A percentile compares a stretch with the other conserved stretches of the same genome.
phyloP scores from a whole-genome alignment of 257 asterid species.

The Gentiana straminea region DNA sequence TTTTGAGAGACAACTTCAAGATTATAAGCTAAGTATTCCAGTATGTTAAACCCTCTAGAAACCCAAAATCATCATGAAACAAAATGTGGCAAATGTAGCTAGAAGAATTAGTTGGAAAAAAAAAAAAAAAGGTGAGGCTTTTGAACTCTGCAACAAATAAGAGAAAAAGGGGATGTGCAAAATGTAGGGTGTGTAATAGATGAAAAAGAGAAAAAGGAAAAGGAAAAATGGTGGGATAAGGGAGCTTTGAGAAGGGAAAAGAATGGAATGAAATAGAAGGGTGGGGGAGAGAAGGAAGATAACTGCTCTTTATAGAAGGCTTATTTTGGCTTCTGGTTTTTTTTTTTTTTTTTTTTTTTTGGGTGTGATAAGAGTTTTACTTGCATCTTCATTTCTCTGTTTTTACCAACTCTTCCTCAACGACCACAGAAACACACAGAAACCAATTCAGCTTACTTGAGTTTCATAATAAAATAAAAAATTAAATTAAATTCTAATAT shows the following conservation, averaged over 20 bases:
- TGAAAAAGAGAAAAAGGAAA: slow-evolving; percentile 4
- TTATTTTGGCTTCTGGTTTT: slow-evolving; percentile 26
- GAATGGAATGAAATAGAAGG: neutral
- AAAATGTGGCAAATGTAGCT: slow-evolving; percentile 1
- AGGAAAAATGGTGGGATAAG: slow-evolving; percentile 14
- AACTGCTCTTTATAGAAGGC: slow-evolving; percentile 44
- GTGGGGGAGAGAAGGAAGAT: slow-evolving; percentile 30
- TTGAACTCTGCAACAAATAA: neutral
- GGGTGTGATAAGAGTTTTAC: too few species aligned
- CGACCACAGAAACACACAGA: neutral
- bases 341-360: slow-evolving; percentile 11
- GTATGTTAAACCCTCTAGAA: slow-evolving; percentile 8
- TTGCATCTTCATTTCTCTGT: neutral
- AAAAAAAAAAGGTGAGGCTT: neutral
- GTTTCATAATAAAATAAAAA: too few species aligned
- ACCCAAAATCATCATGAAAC: slow-evolving; percentile 6
- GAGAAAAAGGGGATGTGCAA: neutral
- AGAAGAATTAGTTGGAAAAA: neutral
- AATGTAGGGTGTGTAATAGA: slow-evolving; percentile 2
- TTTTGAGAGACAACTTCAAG: slow-evolving; percentile 7
- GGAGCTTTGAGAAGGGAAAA: slow-evolving; percentile 4
- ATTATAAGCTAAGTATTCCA: slow-evolving; percentile 3
- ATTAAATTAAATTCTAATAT: neutral
- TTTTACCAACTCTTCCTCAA: slow-evolving; percentile 5
- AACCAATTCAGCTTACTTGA: too few species aligned